A percentile compares a stretch with the other conserved stretches of the same genome.
Conservation (phyloP, 2,329 filamentous ascomycete genomes). For the Sporothrix brasiliensis region DNA sequence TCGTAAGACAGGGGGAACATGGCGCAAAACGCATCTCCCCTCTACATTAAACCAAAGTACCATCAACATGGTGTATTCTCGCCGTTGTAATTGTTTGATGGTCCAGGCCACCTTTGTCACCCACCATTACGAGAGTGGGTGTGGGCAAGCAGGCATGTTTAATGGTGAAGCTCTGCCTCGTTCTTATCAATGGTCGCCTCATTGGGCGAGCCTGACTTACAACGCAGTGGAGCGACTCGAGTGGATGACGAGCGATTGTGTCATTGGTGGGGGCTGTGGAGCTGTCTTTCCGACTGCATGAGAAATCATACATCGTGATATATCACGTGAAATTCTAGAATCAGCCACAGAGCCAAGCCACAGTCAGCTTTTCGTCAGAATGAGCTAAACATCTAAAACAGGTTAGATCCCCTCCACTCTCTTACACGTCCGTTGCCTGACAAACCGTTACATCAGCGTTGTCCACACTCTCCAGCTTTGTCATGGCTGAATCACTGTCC, state of each 20-base stretch:
- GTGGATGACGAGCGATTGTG: background rate
- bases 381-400: background rate
- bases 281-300: too few relatives aligned
- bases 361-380: background rate
- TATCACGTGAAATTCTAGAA: conserved; percentile 26
- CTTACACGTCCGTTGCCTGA: conserved; percentile 10
- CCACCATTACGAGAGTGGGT: background rate
- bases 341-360: conserved; percentile 19
- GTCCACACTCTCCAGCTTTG: conserved; percentile 26
- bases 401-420: background rate
- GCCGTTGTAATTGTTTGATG: background rate
- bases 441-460: conserved; percentile 34
- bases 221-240: background rate
- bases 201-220: background rate
- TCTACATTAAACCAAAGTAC: background rate
- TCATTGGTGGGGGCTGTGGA: background rate
- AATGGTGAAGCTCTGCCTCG: background rate
- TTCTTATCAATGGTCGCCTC: conserved; percentile 17
- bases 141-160: background rate
- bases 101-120: background rate
- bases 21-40: conserved; percentile 7
- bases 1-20: background rate
- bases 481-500: conserved; percentile 35
- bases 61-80: background rate
- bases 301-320: background rate